These are phyloP conservation scores for Gnaphalium uliginosum DNA, from an alignment of 129 eudicot genomes.

Conservation along the genomic window DNA sequence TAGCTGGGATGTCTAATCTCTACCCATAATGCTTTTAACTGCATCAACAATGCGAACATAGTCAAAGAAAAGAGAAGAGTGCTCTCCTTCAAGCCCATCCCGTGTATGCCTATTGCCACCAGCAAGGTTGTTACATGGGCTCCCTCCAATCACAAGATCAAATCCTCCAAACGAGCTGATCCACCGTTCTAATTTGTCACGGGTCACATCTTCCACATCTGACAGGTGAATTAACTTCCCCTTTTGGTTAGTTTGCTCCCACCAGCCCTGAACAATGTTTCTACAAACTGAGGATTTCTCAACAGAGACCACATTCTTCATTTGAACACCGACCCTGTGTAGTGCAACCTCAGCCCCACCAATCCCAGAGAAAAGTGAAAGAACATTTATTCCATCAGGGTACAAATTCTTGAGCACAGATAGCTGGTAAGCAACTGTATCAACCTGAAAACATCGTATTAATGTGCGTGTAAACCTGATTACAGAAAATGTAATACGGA, in stretches of 20 bases:
- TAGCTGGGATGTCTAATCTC: background rate
- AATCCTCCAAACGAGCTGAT: conserved; percentile 34
- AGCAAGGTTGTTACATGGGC: conserved; percentile 48
- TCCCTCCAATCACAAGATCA: conserved; percentile 54
- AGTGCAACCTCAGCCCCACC: conserved; percentile 9
- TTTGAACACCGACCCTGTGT: conserved; percentile 24
- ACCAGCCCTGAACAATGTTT: conserved; percentile 30
- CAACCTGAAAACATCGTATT: conserved; percentile 15
- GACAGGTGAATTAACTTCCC: conserved; percentile 34
- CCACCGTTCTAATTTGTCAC: background rate
- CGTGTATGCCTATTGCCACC: conserved; percentile 42
- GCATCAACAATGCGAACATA: conserved; percentile 39
- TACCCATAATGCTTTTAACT: conserved; percentile 26
- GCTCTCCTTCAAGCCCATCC: conserved; percentile 42
- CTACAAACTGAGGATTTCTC: conserved; percentile 29
- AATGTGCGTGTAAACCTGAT: background rate
- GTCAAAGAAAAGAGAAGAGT: conserved; percentile 43
- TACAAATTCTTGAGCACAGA: conserved; percentile 25
- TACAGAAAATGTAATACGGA: background rate
- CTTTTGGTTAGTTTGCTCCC: conserved; percentile 40
- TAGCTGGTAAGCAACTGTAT: conserved; percentile 50
- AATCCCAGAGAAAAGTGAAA: conserved; percentile 5
- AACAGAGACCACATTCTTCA: conserved; percentile 46
- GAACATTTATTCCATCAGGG: background rate
- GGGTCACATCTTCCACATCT: conserved; percentile 12